A percentile compares a stretch with the other conserved stretches of the same genome.
Evolutionary conservation across 2,329 filamentous ascomycete species (phyloP).

Genomic region (Alternaria incomplexa): DNA sequence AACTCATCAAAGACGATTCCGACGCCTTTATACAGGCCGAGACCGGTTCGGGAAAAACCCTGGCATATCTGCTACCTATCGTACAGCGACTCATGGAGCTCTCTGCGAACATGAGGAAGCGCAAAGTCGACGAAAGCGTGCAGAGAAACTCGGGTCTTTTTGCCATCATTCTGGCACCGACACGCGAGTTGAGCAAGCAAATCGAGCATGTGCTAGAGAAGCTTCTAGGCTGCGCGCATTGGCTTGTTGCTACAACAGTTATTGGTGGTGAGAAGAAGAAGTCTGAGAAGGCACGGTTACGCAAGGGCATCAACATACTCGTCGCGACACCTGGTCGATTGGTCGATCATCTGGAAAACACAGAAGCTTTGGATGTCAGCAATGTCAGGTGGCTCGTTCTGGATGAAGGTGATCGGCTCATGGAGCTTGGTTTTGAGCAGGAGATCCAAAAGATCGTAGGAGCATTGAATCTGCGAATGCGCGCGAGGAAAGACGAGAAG

Average conservation of each 20-base stretch:
- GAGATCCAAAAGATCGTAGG: constrained; percentile 87
- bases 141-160: constrained; percentile 89
- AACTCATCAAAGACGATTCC: constrained; percentile 77
- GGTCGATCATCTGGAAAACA: constrained; percentile 91
- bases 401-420: constrained; percentile 95
- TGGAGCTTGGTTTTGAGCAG: constrained; percentile 97
- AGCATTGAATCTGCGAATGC: constrained; percentile 71
- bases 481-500: constrained; percentile 66
- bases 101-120: constrained; percentile 59
- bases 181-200: constrained; percentile 91
- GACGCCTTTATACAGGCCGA: constrained; percentile 97
- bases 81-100: constrained; percentile 86
- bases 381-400: constrained; percentile 92
- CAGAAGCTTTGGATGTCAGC: constrained; percentile 83
- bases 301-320: constrained; percentile 94
- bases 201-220: constrained; percentile 87
- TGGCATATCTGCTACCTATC: constrained; percentile 93
- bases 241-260: constrained; percentile 90
- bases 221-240: constrained; percentile 85
- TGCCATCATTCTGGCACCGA: constrained; percentile 91
- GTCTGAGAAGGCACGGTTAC: constrained; percentile 87
- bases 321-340: constrained; percentile 93
- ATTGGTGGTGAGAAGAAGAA: constrained; percentile 75
- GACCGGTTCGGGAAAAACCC: constrained; percentile 95
- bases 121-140: constrained; percentile 56